Base-by-base conservation (phyloP, 1,284 basidiomycete species). In the Apiotrichum sp. region DNA sequence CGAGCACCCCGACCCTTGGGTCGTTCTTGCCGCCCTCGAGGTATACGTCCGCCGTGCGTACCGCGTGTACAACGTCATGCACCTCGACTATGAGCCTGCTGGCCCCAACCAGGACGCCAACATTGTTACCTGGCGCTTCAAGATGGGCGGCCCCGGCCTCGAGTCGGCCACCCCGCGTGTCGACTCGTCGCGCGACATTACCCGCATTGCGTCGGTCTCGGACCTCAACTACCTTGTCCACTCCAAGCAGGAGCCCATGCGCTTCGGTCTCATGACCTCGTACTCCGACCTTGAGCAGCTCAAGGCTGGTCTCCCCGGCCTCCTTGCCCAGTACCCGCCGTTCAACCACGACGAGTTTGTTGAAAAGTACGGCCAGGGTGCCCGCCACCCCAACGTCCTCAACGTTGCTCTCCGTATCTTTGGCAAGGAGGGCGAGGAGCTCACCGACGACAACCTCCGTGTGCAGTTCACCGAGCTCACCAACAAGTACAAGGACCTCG, bases 1-100 rank as follows among this genome's bases (percentile, higher is more conserved):
- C 82, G 85, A 84, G 62, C 87, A 93, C 71, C 74, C 81, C 36
- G 91, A 97, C 67, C 82, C 86, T 49, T 86, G 87, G 81, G 84
- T 98, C 59, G 84, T 86, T 32, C 83, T 96, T 47, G 96, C 95
- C 69, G 87, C 96, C 8, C 85, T 98, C 54, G 93, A 98, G 77
- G 93, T 96, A 39, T 98, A 98, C 74, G 85, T 98, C 55, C 86
- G 93, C 57, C 71, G 73, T 49, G 93, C 92, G 7, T 99, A 99
- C 79, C 87, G 89, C 65, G 93, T 93, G 13, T 99, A 99, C 79
- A 88, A 86, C 47, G 78, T 98, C 47, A 80, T 96, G 56, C 88
- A 89, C 45, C 83, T 98, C 63, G 93, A 98, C 75, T 95, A 95
- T 70, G 90, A 95, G 69, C 88, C 91, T 68, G 90, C 88, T 8